These are phyloP conservation scores for Xenoacremonium recifei DNA, from an alignment of 2,329 filamentous ascomycete genomes.

Conservation along the genomic window DNA sequence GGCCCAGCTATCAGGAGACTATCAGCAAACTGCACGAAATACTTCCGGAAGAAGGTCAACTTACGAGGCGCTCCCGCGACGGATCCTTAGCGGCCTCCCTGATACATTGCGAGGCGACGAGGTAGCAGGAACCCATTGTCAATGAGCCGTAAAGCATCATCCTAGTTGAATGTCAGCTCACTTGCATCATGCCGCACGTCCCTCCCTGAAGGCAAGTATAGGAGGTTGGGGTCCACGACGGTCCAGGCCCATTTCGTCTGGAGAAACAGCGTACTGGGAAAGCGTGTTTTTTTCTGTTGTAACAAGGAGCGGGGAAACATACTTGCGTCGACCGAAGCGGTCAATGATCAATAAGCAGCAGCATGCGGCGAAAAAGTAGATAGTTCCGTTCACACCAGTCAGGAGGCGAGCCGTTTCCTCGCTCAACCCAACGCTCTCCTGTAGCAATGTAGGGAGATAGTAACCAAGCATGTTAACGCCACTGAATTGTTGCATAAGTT, in stretches of 20 bases:
- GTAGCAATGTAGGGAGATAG: conserved; percentile 54
- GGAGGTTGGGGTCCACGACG: too few species aligned
- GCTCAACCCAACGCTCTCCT: conserved; percentile 52
- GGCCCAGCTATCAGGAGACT: conserved; percentile 30
- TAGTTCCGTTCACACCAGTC: conserved; percentile 48
- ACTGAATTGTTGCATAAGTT: conserved; percentile 46
- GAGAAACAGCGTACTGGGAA: too few species aligned
- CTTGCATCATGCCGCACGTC: neutral
- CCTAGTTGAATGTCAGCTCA: conserved; percentile 13
- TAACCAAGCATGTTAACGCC: conserved; percentile 42
- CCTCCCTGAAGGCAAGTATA: too few species aligned
- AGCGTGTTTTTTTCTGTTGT: neutral
- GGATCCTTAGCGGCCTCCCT: conserved; percentile 30
- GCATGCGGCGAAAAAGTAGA: conserved; percentile 37
- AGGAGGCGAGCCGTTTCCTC: conserved; percentile 52
- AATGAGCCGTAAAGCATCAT: conserved; percentile 39
- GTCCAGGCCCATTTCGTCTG: neutral
- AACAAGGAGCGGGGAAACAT: conserved; percentile 4
- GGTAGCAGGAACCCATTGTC: conserved; percentile 33
- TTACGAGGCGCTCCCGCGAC: conserved; percentile 23
- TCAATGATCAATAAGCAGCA: conserved; percentile 39
- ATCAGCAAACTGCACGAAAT: neutral
- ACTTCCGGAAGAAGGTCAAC: conserved; percentile 1
- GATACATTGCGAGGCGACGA: conserved; percentile 36
- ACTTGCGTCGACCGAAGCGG: conserved; percentile 39